These are phyloP conservation scores for Pseudonectria foliicola DNA, from an alignment of 2,329 filamentous ascomycete species.

Conservation along the genomic window DNA sequence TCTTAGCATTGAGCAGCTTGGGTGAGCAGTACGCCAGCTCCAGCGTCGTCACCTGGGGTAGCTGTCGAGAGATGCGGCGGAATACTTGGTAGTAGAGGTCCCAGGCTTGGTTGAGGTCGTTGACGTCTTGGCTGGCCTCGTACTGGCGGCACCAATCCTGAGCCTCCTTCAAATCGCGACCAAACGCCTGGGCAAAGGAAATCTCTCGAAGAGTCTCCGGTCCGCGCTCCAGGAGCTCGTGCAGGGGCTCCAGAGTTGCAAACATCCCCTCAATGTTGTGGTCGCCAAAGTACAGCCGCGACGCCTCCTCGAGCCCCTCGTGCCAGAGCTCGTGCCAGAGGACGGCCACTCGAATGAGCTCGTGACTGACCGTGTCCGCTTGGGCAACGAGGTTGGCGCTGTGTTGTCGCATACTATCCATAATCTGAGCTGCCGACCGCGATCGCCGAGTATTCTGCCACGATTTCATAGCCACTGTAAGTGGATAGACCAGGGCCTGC, in stretches of 20 bases:
- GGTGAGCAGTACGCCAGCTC: conserved; percentile 97
- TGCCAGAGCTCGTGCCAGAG: conserved; percentile 99
- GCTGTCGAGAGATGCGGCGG: conserved; percentile 85
- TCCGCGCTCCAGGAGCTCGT: conserved; percentile 83
- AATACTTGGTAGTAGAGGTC: conserved; percentile 99
- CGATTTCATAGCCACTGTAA: conserved; percentile 98
- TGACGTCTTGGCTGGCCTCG: conserved; percentile 78
- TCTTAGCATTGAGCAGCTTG: conserved; percentile 74
- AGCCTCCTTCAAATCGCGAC: conserved; percentile 88
- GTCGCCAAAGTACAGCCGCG: conserved; percentile 92
- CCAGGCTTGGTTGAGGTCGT: conserved; percentile 96
- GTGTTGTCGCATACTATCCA: conserved; percentile 97
- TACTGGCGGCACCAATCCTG: conserved; percentile 95
- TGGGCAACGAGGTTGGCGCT: conserved; percentile 90
- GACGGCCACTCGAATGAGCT: conserved; percentile 93
- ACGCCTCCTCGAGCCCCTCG: conserved; percentile 94
- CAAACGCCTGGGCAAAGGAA: conserved; percentile 95
- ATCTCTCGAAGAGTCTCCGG: conserved; percentile 93
- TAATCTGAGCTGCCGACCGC: conserved; percentile 82
- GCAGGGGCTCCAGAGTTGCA: conserved; percentile 77
- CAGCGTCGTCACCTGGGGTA: conserved; percentile 85
- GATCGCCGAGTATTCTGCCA: conserved; percentile 73
- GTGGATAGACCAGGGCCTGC: conserved; percentile 90
- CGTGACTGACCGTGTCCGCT: conserved; percentile 88
- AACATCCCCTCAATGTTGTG: conserved; percentile 99